A percentile compares a stretch with the other conserved stretches of the same genome.
These are phyloP conservation scores for Pseudogymnoascus sp. DNA, from an alignment of 2,329 filamentous ascomycete genomes.

Conservation along the genomic window DNA sequence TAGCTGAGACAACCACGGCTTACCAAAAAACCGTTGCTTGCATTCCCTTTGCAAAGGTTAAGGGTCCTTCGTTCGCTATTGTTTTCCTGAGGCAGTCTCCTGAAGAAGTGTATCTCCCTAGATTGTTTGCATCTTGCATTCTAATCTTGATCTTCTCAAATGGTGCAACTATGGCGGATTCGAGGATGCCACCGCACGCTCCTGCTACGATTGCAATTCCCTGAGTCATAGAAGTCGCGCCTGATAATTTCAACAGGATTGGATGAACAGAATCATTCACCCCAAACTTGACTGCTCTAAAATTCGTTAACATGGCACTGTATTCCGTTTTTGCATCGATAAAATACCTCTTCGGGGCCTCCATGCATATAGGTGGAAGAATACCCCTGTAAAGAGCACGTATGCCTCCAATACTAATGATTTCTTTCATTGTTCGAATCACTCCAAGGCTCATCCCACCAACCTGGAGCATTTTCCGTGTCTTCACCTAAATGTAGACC, in stretches of 20 bases:
- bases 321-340: neutral
- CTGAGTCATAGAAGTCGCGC: slow-evolving; percentile 77
- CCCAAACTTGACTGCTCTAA: slow-evolving; percentile 83
- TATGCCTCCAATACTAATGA: neutral
- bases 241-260: slow-evolving; percentile 78
- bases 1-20: too few relatives aligned
- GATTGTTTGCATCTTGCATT: slow-evolving; percentile 84
- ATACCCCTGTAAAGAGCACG: slow-evolving; percentile 77
- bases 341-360: slow-evolving; percentile 62
- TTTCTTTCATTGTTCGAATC: neutral
- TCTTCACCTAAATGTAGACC: neutral
- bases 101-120: slow-evolving; percentile 74
- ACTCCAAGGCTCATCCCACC: neutral
- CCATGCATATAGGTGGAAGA: slow-evolving; percentile 87
- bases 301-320: neutral
- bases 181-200: slow-evolving; percentile 83
- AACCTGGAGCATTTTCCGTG: neutral
- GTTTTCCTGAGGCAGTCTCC: slow-evolving; percentile 71
- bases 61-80: slow-evolving; percentile 64
- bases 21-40: slow-evolving; percentile 83
- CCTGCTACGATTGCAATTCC: slow-evolving; percentile 80
- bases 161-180: slow-evolving; percentile 88
- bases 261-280: slow-evolving; percentile 96
- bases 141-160: slow-evolving; percentile 97
- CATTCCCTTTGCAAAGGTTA: slow-evolving; percentile 87